Evolutionary conservation across 805 yeast species (phyloP).

Genomic region (Ogataea haglerorum): DNA sequence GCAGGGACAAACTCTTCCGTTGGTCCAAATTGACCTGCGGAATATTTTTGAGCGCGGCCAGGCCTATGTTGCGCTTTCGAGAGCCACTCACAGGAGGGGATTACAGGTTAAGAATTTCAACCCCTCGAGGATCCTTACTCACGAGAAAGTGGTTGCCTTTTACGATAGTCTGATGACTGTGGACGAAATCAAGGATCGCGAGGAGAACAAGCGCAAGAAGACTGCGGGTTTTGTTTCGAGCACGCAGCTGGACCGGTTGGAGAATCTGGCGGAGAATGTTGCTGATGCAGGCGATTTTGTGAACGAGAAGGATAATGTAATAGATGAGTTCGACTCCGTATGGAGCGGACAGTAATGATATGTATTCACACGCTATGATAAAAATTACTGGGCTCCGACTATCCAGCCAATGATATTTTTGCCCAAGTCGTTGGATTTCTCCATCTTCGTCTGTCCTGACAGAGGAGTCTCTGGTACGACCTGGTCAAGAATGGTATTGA

Average conservation of each 20-base stretch:
- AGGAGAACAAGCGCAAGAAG: background rate
- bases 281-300: constrained; percentile 17
- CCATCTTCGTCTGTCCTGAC: constrained; percentile 6
- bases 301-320: background rate
- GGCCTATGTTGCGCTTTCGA: constrained; percentile 90
- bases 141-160: constrained; percentile 66
- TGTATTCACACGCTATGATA: background rate
- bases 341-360: background rate
- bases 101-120: constrained; percentile 77
- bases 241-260: constrained; percentile 11
- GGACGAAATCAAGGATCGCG: constrained; percentile 26
- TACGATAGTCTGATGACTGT: constrained; percentile 48
- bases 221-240: background rate
- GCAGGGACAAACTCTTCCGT: constrained; percentile 85
- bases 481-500: constrained; percentile 35
- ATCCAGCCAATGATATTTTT: constrained; percentile 36
- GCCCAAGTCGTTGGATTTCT: constrained; percentile 26
- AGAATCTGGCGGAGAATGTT: constrained; percentile 9
- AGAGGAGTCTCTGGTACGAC: constrained; percentile 13
- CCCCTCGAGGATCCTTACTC: constrained; percentile 60
- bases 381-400: constrained; percentile 29
- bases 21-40: constrained; percentile 72
- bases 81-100: constrained; percentile 78
- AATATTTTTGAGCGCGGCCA: constrained; percentile 88
- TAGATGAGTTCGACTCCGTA: constrained; percentile 3